phyloP scores from a whole-genome alignment of 805 yeast species.

The Kuraishia hungarica region DNA sequence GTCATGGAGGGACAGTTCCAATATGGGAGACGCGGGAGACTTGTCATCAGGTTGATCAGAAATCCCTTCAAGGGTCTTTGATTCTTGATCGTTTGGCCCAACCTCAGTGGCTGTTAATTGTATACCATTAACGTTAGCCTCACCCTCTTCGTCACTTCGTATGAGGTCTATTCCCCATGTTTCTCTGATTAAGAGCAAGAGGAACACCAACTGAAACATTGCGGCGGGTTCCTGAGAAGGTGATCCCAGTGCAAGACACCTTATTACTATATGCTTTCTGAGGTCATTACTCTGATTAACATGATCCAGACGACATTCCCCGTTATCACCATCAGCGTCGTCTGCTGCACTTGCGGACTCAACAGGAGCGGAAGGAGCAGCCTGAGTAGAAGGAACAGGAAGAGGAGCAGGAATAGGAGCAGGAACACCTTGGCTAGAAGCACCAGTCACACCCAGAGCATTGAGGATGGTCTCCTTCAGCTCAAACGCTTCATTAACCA shows the following conservation, averaged over 20 bases:
- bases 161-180: not conserved
- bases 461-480: not conserved
- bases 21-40: no score
- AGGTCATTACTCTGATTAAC: not conserved
- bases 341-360: not conserved
- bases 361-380: not conserved
- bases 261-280: not conserved
- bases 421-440: not conserved
- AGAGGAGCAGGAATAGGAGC: not conserved
- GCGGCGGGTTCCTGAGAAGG: constrained; percentile 8
- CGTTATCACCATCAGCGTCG: not conserved
- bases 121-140: no score
- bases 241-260: constrained; percentile 4
- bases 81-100: no score
- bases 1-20: constrained; percentile 13
- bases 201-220: constrained; percentile 18
- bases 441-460: not conserved
- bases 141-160: not conserved
- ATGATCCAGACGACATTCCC: no score
- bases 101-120: no score
- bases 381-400: not conserved
- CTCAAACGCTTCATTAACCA: not conserved
- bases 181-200: constrained; percentile 4
- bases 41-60: no score
- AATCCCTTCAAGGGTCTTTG: no score